Conservation (phyloP, 352 stramenopile species). For the Aphanomyces cochlioides region DNA sequence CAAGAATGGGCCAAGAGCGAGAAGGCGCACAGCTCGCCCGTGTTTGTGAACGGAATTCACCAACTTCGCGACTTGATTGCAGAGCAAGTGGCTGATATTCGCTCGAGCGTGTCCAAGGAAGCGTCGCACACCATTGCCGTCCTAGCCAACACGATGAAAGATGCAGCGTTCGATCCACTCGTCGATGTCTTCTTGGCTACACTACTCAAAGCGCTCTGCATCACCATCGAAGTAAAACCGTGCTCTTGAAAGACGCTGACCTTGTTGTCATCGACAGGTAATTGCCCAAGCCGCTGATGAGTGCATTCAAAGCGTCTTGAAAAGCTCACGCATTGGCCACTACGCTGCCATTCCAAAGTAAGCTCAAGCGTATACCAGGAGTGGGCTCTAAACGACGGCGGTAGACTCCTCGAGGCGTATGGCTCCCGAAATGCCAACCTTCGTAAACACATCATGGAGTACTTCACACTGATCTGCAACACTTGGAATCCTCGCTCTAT, state of each 20-base stretch:
- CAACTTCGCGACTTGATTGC: constrained; percentile 16
- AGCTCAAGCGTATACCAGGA: neutral
- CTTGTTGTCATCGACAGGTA: neutral
- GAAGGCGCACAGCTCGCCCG: constrained; percentile 1
- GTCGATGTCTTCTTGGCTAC: constrained; percentile 15
- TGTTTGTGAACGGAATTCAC: constrained; percentile 19
- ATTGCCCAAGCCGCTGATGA: constrained; percentile 9
- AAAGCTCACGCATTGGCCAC: constrained; percentile 17
- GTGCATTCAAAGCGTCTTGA: constrained; percentile 16
- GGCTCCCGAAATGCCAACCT: neutral
- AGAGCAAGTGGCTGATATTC: constrained; percentile 16
- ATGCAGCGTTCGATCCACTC: constrained; percentile 17
- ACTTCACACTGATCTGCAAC: constrained; percentile 5
- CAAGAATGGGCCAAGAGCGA: constrained; percentile 10
- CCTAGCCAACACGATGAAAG: constrained; percentile 20
- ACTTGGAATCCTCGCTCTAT: constrained; percentile 14
- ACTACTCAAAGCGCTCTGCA: constrained; percentile 10
- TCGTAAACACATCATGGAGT: constrained; percentile 4
- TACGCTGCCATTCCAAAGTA: constrained; percentile 12
- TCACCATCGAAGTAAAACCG: constrained; percentile 12
- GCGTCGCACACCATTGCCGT: constrained; percentile 13
- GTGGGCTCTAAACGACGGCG: neutral
- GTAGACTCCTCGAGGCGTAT: constrained; percentile 5
- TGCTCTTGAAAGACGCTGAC: neutral
- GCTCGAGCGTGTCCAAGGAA: constrained; percentile 16